Conservation (phyloP, 768 basidiomycete species). For the Rickenella mellea region DNA sequence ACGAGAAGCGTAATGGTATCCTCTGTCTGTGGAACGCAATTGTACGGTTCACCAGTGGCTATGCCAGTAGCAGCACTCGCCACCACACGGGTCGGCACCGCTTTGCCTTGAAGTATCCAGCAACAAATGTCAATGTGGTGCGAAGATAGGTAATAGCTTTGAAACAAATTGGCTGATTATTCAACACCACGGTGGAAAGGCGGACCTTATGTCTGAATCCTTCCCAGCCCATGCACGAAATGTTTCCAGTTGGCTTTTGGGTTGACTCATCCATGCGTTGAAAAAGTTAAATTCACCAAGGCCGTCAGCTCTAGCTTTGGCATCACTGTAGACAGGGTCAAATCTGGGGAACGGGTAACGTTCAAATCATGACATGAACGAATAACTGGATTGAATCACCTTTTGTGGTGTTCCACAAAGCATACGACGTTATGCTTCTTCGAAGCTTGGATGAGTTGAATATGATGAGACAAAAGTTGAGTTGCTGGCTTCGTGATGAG, state of each 20-base stretch:
- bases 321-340: conserved; percentile 91
- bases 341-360: conserved; percentile 32
- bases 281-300: conserved; percentile 94
- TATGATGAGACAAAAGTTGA: conserved; percentile 76
- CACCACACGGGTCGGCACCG: conserved; percentile 74
- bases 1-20: conserved; percentile 93
- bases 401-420: conserved; percentile 93
- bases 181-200: neutral
- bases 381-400: conserved; percentile 26
- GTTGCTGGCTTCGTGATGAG: conserved; percentile 92
- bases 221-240: conserved; percentile 94
- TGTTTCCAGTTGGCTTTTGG: conserved; percentile 89
- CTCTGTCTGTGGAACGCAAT: conserved; percentile 79
- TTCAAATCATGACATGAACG: neutral
- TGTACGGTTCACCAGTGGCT: conserved; percentile 81
- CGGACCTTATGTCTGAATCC: conserved; percentile 82
- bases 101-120: conserved; percentile 74
- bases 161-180: neutral
- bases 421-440: conserved; percentile 74
- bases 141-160: conserved; percentile 89
- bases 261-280: conserved; percentile 96
- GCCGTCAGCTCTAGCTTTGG: conserved; percentile 61
- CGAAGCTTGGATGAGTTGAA: conserved; percentile 65
- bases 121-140: conserved; percentile 89
- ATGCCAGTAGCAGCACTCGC: conserved; percentile 89